Conservation (phyloP, 495 filamentous ascomycete species). For the Aspergillus leporis region DNA sequence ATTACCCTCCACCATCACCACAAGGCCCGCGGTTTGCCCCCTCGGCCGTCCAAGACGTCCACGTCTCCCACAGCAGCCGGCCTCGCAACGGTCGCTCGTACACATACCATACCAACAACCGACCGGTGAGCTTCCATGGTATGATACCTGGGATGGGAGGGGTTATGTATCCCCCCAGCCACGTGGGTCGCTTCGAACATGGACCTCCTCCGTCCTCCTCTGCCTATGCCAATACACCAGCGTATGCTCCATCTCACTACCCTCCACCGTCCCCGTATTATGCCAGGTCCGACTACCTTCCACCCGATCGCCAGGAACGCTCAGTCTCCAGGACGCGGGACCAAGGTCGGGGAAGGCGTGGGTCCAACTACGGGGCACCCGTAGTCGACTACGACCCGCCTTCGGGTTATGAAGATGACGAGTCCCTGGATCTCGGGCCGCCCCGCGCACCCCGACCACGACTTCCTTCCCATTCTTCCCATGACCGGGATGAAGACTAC, state of each 20-base stretch:
- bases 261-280: slow-evolving; percentile 22
- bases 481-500: slow-evolving; percentile 43
- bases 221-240: slow-evolving; percentile 32
- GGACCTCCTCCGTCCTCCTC: slow-evolving; percentile 40
- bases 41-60: slow-evolving; percentile 29
- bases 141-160: slow-evolving; percentile 32
- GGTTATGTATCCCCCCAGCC: slow-evolving; percentile 34
- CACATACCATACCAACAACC: slow-evolving; percentile 35
- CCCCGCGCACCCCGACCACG: slow-evolving; percentile 28
- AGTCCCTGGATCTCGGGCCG: slow-evolving; percentile 25
- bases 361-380: slow-evolving; percentile 36
- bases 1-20: slow-evolving; percentile 34
- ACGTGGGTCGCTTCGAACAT: slow-evolving; percentile 33
- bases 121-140: slow-evolving; percentile 49
- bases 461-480: slow-evolving; percentile 22
- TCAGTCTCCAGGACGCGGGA: slow-evolving; percentile 38
- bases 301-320: slow-evolving; percentile 31
- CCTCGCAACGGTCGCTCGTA: slow-evolving; percentile 33
- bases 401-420: slow-evolving; percentile 31
- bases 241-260: slow-evolving; percentile 35
- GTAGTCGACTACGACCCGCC: slow-evolving; percentile 30
- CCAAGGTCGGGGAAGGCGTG: slow-evolving; percentile 30
- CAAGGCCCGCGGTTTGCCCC: slow-evolving; percentile 29
- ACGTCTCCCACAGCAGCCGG: slow-evolving; percentile 30
- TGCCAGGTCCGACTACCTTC: slow-evolving; percentile 14